phyloP scores from a whole-genome alignment of 2,329 filamentous ascomycete genomes.

The Alternaria gansuensis region DNA sequence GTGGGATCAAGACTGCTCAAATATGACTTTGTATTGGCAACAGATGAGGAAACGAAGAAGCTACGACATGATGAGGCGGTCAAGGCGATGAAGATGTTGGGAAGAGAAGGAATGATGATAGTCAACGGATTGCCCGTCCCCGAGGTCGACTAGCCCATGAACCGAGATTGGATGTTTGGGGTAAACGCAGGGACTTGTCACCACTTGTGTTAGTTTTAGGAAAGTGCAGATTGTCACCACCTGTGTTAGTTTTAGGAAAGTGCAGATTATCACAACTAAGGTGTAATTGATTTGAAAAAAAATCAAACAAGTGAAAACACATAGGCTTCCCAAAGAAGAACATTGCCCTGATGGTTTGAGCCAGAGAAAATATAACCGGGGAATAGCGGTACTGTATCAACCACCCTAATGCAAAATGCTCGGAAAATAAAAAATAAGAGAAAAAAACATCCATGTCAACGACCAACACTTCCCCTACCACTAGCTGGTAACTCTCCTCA shows the following conservation, averaged over 20 bases:
- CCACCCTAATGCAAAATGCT: background rate
- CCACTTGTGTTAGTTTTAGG: background rate
- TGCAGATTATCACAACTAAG: background rate
- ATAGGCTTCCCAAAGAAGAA: background rate
- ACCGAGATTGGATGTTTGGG: background rate
- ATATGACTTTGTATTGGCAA: constrained; percentile 81
- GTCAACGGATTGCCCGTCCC: constrained; percentile 80
- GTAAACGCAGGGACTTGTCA: background rate
- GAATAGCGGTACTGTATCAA: background rate
- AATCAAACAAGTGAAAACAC: background rate
- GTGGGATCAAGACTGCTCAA: constrained; percentile 70
- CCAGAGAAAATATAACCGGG: background rate
- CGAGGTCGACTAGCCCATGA: constrained; percentile 63
- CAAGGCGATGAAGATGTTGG: constrained; percentile 72
- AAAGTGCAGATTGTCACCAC: background rate
- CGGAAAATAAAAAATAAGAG: background rate
- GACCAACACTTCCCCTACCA: background rate
- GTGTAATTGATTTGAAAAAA: background rate
- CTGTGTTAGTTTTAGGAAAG: background rate
- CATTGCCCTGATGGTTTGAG: background rate
- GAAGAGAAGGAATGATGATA: constrained; percentile 72
- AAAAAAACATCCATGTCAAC: background rate
- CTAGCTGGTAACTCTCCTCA: constrained; percentile 49
- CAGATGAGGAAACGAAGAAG: constrained; percentile 71
- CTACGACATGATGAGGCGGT: constrained; percentile 73